Base-by-base conservation (phyloP, 306 rosid genomes). In the Prunus padus region DNA sequence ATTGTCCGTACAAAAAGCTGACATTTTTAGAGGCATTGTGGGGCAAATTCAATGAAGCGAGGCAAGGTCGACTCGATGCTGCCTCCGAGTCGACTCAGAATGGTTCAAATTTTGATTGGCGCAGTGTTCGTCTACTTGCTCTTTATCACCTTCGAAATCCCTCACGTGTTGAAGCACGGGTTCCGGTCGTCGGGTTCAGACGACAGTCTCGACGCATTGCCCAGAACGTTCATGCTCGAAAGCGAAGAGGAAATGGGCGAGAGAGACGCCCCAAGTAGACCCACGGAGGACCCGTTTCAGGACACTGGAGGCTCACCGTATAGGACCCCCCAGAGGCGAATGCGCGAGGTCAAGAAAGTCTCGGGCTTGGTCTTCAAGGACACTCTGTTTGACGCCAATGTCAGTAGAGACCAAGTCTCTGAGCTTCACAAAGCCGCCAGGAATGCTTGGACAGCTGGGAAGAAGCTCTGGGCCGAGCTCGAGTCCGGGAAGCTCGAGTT, bases 141-240 rank as follows among this genome's bases (percentile, higher is more conserved):
- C 22, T 80, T 89, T 83, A 86, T 90, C 84, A 86, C 84, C 82
- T 90, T 95, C 75, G 99, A 95, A 82, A 89, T 93, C 71, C 97
- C 96, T 20, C 83, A 85, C 5, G 89, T 86, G 12, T 84, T 87
- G 74, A 80, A 82, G 72, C 72, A 82, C 30, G 86, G 90, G 30
- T 74, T 77, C 23, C 82, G 75, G 49, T 85, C 77, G 49, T 85
- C 91, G 51, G 77, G 69, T 46, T 33, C 82, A 22, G 76, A 77
- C 8, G 95, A 91, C 65, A 73, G 67, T 11, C 46, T 89, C 65
- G 97, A 93, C 70, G 47, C 87, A 51, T 82, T 91, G 73, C 90
- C 89, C 9, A 79, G 79, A 37, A 66, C 87, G 20, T 31, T 79
- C 42, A 57, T 69, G 51, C 77, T 84, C 2, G 86, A 79, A 45